These are phyloP conservation scores for Nematodospora anomalae DNA, from an alignment of 1,139 yeast species.

Conservation along the genomic window DNA sequence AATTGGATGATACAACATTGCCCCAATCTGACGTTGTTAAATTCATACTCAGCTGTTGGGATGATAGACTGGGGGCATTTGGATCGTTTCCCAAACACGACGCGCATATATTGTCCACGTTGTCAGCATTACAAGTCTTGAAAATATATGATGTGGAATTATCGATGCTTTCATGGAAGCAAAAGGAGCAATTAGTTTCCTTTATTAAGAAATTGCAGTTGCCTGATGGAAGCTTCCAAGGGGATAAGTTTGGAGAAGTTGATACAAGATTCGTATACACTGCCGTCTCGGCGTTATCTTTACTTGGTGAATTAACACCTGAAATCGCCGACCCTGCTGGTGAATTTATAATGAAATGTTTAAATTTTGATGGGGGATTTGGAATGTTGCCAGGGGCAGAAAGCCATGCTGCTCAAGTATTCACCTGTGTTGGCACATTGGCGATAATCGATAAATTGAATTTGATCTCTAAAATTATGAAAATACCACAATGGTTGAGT, in stretches of 20 bases:
- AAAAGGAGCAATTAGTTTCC: constrained; percentile 27
- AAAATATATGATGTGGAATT: constrained; percentile 59
- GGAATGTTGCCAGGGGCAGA: constrained; percentile 95
- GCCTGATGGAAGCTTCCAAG: constrained; percentile 78
- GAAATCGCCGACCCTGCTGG: constrained; percentile 66
- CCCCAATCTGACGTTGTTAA: constrained; percentile 59
- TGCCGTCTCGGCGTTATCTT: constrained; percentile 70
- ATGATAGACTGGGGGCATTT: constrained; percentile 68
- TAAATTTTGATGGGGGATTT: constrained; percentile 94
- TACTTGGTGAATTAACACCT: constrained; percentile 63
- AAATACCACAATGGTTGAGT: constrained; percentile 71
- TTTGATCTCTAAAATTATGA: constrained; percentile 43
- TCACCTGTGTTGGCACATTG: constrained; percentile 80
- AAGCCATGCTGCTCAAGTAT: constrained; percentile 91
- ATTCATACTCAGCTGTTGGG: constrained; percentile 72
- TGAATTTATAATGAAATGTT: constrained; percentile 64
- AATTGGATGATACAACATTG: constrained; percentile 44
- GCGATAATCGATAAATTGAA: constrained; percentile 66
- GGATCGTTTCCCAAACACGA: constrained; percentile 91
- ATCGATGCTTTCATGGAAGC: constrained; percentile 30
- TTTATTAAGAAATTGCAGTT: constrained; percentile 60
- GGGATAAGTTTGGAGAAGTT: constrained; percentile 88
- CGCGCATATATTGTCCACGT: constrained; percentile 82
- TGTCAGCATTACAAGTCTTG: constrained; percentile 82
- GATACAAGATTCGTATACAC: constrained; percentile 90